A percentile compares a stretch with the other conserved stretches of the same genome.
Conservation (phyloP, 2,329 filamentous ascomycete species). For the Alternaria arborescens region DNA sequence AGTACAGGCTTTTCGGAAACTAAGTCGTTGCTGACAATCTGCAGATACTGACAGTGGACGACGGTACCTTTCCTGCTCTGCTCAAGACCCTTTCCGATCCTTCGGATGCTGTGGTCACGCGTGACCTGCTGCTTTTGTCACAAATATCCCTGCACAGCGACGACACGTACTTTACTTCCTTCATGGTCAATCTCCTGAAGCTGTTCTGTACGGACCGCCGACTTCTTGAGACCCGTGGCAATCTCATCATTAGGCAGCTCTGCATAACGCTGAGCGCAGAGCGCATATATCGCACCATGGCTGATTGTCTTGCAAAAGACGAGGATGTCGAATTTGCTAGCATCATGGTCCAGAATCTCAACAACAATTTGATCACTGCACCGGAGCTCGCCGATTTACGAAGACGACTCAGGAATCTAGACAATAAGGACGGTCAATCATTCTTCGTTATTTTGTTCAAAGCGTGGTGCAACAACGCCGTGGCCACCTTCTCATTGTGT, state of each 20-base stretch:
- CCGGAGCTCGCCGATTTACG: slow-evolving; percentile 91
- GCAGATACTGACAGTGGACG: slow-evolving; percentile 82
- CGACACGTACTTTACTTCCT: slow-evolving; percentile 96
- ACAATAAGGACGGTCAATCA: slow-evolving; percentile 92
- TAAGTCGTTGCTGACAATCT: slow-evolving; percentile 10
- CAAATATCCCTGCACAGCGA: slow-evolving; percentile 97
- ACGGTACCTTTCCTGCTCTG: slow-evolving; percentile 94
- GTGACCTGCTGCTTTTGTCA: slow-evolving; percentile 90
- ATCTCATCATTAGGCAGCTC: slow-evolving; percentile 93
- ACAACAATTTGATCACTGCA: slow-evolving; percentile 98
- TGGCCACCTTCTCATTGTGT: slow-evolving; percentile 95
- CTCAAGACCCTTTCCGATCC: slow-evolving; percentile 97
- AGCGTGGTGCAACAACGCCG: slow-evolving; percentile 98
- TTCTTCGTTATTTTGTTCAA: slow-evolving; percentile 95
- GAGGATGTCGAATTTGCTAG: slow-evolving; percentile 98
- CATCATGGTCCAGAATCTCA: slow-evolving; percentile 99
- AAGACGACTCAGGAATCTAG: slow-evolving; percentile 87
- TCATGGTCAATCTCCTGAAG: slow-evolving; percentile 96
- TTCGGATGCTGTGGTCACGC: slow-evolving; percentile 92
- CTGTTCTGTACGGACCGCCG: slow-evolving; percentile 94
- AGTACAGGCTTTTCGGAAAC: slow-evolving; percentile 5
- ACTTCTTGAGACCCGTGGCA: slow-evolving; percentile 89
- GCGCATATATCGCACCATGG: slow-evolving; percentile 92
- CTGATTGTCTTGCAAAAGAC: slow-evolving; percentile 96
- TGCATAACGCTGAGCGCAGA: slow-evolving; percentile 93